Conservation (phyloP, 176 grass and related monocot species). For the Eremochloa ophiuroides region DNA sequence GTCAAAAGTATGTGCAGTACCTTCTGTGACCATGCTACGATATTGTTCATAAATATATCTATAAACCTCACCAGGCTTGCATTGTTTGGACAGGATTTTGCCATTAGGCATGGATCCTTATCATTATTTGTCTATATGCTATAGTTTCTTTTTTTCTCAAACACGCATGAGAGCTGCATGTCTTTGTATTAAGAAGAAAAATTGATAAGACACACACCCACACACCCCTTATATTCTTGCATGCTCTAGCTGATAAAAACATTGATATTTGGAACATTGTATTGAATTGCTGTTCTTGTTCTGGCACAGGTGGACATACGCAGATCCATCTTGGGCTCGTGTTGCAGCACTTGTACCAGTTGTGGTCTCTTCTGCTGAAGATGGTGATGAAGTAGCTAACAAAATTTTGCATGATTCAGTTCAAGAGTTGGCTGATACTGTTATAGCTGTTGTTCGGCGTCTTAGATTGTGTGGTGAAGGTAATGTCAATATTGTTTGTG, state of each 20-base stretch:
- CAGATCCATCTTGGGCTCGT: constrained; percentile 95
- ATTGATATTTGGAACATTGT: background rate
- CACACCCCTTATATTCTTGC: too few relatives aligned
- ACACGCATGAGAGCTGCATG: too few relatives aligned
- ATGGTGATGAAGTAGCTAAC: constrained; percentile 96
- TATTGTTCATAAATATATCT: constrained; percentile 9
- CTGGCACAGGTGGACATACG: constrained; percentile 85
- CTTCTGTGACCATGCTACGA: background rate
- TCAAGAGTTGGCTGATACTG: constrained; percentile 81
- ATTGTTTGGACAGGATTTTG: background rate
- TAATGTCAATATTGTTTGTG: constrained; percentile 22
- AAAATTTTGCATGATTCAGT: constrained; percentile 83
- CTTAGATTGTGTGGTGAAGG: constrained; percentile 91
- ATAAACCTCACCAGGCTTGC: background rate
- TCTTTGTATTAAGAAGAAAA: too few relatives aligned
- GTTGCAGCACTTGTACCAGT: constrained; percentile 94
- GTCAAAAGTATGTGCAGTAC: background rate
- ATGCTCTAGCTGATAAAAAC: constrained; percentile 2
- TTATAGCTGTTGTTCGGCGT: constrained; percentile 80
- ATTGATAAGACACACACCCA: too few relatives aligned
- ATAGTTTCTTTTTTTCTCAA: background rate
- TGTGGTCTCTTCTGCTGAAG: constrained; percentile 90
- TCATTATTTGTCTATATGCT: background rate
- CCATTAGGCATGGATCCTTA: background rate
- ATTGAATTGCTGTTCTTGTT: constrained; percentile 15